Evolutionary conservation across 495 filamentous ascomycete species (phyloP), one percentile per base, ranked within the genome.

Genomic region (Daldinia loculata): DNA sequence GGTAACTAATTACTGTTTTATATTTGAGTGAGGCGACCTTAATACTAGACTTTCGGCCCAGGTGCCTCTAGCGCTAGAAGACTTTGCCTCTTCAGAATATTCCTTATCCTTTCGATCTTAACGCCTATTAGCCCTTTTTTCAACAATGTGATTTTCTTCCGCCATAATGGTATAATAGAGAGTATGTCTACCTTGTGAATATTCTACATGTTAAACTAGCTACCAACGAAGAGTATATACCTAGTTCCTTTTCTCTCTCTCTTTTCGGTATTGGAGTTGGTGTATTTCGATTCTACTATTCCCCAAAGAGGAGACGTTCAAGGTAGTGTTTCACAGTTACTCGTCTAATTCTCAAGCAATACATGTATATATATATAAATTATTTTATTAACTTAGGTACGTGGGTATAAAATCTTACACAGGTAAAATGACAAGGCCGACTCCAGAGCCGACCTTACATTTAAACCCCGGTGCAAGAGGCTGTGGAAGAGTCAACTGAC

Each of bases 381-480:
- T 30, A 15, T 30, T 7, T n/a, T 29, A 30, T 48, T 30, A 55
- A 14, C 24, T 8, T n/a, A 57, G 24, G 19, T 22, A 22, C 17
- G 8, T 22, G 1, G 43, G 3, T 15, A 57, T 48, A 15, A 3
- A 19, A 48, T 36, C 19, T 38, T 60, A 70, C 24, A 57, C 71
- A 11, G 71, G 74, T 11, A 34, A 64, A 29, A 74, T 72, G 19
- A 70, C 66, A 6, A 76, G 60, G 3, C 69, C 72, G 39, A 70
- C 14, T 6, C 66, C 72, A 22, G 64, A 62, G 19, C 74, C 74
- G 2, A 63, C 62, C n/a, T 22, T 39, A 43, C 74, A 76, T 51
- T 72, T 74, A 48, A 70, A 74, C 6, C 72, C 71, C 4, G 60
- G 66, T 24, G 72, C 60, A 11, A 72, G 63, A 15, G 66, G 69